Conservation (phyloP, 2,329 filamentous ascomycete species). For the Intubia oerlemansii region DNA sequence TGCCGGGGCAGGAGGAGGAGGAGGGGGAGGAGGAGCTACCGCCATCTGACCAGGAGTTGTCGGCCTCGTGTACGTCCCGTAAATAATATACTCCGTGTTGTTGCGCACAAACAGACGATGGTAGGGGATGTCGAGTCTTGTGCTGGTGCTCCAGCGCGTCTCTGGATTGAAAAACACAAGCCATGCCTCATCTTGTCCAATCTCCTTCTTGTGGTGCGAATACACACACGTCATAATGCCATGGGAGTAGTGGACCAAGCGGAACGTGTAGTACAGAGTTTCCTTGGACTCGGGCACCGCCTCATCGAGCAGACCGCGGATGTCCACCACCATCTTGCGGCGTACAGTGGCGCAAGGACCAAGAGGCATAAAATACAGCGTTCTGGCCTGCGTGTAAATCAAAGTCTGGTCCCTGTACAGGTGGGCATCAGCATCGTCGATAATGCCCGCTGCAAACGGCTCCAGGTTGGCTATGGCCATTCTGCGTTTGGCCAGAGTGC, state of each 20-base stretch:
- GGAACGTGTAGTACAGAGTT: conserved; percentile 22
- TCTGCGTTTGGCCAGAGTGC: conserved; percentile 37
- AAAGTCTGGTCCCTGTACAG: conserved; percentile 31
- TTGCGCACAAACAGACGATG: conserved; percentile 47
- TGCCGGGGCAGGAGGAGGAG: too few relatives aligned
- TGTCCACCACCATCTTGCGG: conserved; percentile 33
- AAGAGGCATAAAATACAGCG: conserved; percentile 37
- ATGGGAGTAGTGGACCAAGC: conserved; percentile 33
- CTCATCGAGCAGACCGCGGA: conserved; percentile 19
- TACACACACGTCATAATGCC: conserved; percentile 36
- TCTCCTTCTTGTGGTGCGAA: conserved; percentile 18
- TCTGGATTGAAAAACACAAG: conserved; percentile 28
- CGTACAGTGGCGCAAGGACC: conserved; percentile 18
- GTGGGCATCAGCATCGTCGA: conserved; percentile 39
- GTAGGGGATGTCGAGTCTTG: conserved; percentile 21
- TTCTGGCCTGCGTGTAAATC: conserved; percentile 32
- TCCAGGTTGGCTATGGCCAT: conserved; percentile 35
- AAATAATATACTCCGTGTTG: conserved; percentile 37
- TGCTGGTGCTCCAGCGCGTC: conserved; percentile 18
- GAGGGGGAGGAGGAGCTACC: too few relatives aligned
- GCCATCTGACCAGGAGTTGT: too few relatives aligned
- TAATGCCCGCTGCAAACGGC: conserved; percentile 37
- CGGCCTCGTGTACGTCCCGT: conserved; percentile 39
- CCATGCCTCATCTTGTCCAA: too few relatives aligned
- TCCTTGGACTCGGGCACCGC: conserved; percentile 15